Conservation (phyloP, 2,329 filamentous ascomycete genomes). For the Fusarium longipes region DNA sequence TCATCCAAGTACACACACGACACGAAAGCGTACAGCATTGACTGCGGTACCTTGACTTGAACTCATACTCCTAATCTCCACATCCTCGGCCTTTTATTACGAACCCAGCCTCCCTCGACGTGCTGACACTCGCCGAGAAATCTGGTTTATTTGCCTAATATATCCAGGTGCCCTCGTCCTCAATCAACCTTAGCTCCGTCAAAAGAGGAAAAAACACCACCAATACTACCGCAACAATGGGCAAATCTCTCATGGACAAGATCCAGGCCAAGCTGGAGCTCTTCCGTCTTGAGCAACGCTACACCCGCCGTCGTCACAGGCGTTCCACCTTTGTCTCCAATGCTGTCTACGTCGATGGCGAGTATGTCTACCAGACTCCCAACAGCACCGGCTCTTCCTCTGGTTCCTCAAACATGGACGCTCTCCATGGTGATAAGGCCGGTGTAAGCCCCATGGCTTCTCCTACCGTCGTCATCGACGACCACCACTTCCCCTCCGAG, state of each 20-base stretch:
- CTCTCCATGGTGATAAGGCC: constrained; percentile 52
- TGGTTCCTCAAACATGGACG: constrained; percentile 55
- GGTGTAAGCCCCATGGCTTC: constrained; percentile 35
- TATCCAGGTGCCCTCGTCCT: constrained; percentile 7
- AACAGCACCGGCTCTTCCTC: constrained; percentile 68
- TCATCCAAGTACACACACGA: constrained; percentile 8
- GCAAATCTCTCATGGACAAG: constrained; percentile 66
- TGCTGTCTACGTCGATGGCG: constrained; percentile 92
- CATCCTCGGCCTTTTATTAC: constrained; percentile 28
- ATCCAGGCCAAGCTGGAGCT: constrained; percentile 82
- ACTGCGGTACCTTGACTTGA: constrained; percentile 30
- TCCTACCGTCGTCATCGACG: constrained; percentile 45
- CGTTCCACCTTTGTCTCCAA: constrained; percentile 90
- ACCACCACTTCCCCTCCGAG: constrained; percentile 36
- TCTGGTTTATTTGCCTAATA: constrained; percentile 16
- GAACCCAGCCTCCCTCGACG: constrained; percentile 30
- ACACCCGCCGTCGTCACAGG: constrained; percentile 86
- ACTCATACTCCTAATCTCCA: constrained; percentile 32
- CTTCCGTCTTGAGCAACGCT: constrained; percentile 94
- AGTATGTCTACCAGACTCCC: constrained; percentile 85
- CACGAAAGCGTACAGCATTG: constrained; percentile 39
- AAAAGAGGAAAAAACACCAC: background rate
- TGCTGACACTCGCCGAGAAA: constrained; percentile 26
- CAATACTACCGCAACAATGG: constrained; percentile 54
- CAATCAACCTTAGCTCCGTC: background rate